phyloP scores from a whole-genome alignment of 2,329 filamentous ascomycete species.

The Hymenoscyphus salicellus region DNA sequence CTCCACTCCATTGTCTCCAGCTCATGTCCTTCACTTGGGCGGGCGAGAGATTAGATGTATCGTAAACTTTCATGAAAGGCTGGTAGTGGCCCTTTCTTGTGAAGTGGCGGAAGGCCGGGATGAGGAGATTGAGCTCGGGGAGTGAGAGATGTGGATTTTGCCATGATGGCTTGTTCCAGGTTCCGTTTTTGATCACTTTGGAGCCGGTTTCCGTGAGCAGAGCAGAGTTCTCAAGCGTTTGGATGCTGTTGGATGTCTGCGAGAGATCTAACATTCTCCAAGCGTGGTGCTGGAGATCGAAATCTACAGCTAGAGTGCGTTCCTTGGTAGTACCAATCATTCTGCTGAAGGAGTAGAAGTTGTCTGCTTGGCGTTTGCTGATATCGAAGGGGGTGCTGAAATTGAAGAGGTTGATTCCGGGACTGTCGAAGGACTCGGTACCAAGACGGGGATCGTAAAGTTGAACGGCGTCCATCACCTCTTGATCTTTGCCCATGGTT shows the following conservation, averaged over 20 bases:
- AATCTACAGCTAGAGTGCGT: neutral
- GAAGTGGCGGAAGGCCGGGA: neutral
- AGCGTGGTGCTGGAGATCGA: neutral
- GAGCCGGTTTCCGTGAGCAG: neutral
- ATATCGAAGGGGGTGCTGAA: neutral
- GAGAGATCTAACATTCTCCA: neutral
- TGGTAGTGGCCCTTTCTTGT: neutral
- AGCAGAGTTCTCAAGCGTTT: neutral
- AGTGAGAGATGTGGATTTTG: neutral
- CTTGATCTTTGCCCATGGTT: neutral
- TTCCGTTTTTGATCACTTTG: neutral
- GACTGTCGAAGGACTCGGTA: neutral
- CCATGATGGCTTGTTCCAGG: neutral
- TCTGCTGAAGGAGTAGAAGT: neutral
- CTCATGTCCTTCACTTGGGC: neutral
- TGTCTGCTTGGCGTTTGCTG: neutral
- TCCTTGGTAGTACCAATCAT: neutral
- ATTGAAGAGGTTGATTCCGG: neutral
- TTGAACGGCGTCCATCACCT: neutral
- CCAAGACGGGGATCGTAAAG: neutral
- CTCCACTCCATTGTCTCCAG: neutral
- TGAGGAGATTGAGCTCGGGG: neutral
- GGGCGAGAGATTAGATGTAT: neutral
- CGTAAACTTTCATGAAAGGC: slow-evolving; percentile 4
- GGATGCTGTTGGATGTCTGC: neutral